Evolutionary conservation across 139 green algal genomes (phyloP), one percentile per base, ranked within the genome.

Genomic region (Chlorella sp.): DNA sequence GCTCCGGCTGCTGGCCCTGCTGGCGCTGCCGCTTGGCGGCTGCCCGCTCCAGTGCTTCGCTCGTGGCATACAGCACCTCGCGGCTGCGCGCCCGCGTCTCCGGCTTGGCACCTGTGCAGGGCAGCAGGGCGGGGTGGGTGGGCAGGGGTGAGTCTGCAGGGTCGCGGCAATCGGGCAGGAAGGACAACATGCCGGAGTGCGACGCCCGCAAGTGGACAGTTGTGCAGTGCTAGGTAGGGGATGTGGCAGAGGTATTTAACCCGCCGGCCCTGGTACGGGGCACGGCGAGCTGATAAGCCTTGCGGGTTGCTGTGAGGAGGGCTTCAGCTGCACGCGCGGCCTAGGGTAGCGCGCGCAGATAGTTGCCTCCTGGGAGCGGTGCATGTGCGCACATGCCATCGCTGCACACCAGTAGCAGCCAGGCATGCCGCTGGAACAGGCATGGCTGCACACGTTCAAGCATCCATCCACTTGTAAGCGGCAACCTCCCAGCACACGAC

Each of bases 51-150:
- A 97, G 76, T 36, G 82, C 78, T 23, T 82, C 80, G 55, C 86
- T 94, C 30, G 91, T 28, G 23, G 74, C 85, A 39, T 96, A 96
- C 68, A 97, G 88, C 32, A 82, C 90, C 84, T 91, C 64, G 9
- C 94, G 87, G 90, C 95, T 97, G 60, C 83, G 85, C 0, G 88
- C 81, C n/a, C 84, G 79, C 12, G 89, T 87, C n/a, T 83, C 80
- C 21, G 84, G 34, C 62, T 76, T 44, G 0, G 92, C 90, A 26
- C 92, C 89, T 92, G 84, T 32, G 41, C 17, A 51, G 20, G 65
- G 65, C 15, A 72, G 65, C 65, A 72, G 12, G n/a, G n/a, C 60
- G 30, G 32, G 3, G 64, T 20, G 39, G n/a, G 65, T 2, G 6
- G 20, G 65, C 12, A 41, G 64, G 32, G 11, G 65, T 72, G 65